Percentiles rank a stretch among this genome's conserved stretches.
phyloP scores from a whole-genome alignment of 2,329 filamentous ascomycete species.

The Dissoconium aciculare region DNA sequence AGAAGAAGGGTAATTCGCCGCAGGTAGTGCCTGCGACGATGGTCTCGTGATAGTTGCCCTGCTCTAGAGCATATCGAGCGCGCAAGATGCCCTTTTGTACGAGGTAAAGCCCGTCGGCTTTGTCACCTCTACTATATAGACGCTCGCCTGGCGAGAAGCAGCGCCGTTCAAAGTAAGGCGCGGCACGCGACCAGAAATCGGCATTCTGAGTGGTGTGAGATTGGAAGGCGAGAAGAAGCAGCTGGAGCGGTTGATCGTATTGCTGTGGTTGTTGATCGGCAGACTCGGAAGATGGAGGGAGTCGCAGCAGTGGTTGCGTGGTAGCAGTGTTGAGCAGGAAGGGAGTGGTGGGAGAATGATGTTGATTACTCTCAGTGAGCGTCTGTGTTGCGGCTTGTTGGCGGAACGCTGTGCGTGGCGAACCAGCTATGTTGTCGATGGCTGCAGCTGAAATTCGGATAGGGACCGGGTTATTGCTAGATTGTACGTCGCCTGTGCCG shows the following conservation, averaged over 20 bases:
- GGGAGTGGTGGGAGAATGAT: slow-evolving; percentile 13
- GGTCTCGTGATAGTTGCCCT: slow-evolving; percentile 76
- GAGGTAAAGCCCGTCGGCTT: slow-evolving; percentile 73
- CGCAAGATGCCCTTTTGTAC: slow-evolving; percentile 78
- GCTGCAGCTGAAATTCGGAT: slow-evolving; percentile 7
- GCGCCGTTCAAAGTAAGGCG: slow-evolving; percentile 57
- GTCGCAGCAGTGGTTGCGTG: no score
- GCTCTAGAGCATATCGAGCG: slow-evolving; percentile 79
- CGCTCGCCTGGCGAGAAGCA: slow-evolving; percentile 54
- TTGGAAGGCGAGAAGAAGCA: slow-evolving; percentile 92
- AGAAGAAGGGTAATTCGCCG: slow-evolving; percentile 92
- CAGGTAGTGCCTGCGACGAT: slow-evolving; percentile 92
- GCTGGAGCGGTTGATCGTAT: slow-evolving; percentile 77
- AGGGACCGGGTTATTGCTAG: slow-evolving; percentile 23
- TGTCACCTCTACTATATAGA: slow-evolving; percentile 62
- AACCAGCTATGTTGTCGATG: slow-evolving; percentile 38
- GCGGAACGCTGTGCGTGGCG: slow-evolving; percentile 65
- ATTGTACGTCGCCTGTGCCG: slow-evolving; percentile 33
- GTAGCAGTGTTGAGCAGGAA: no score
- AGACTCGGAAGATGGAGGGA: slow-evolving; percentile 25
- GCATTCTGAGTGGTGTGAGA: slow-evolving; percentile 73
- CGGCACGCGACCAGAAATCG: slow-evolving; percentile 83
- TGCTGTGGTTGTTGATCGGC: slow-evolving; percentile 58
- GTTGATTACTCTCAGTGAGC: slow-evolving; percentile 46
- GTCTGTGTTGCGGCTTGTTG: slow-evolving; percentile 64